Evolutionary conservation across 1,139 yeast genomes (phyloP), one percentile per base, ranked within the genome.

Genomic region (Arxiozyma slooffiae): DNA sequence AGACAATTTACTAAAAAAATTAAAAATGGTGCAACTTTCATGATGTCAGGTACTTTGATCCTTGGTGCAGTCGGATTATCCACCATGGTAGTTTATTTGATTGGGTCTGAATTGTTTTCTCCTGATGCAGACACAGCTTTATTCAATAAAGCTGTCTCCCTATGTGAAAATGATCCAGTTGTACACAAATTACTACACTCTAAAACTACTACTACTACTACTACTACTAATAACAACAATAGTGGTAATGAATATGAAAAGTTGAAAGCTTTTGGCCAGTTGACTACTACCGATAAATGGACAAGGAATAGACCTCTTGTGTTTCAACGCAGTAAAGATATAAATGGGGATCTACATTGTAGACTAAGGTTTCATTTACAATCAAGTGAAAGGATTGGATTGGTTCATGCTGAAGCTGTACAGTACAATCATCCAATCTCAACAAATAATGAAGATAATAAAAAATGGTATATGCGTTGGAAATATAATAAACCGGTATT

Each of bases 101-200:
- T 89, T 38, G 77, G 85, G 18, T 76, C 85, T 3, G 97, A 89
- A 64, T 70, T 89, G 41, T 79, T 88, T 57, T 77, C 90, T 51
- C 96, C 97, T 8, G 82, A 95, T 0, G 95, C 96, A 24, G 97
- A 89, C 63, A 90, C 95, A 1, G 84, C 84, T 57, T 80, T 95
- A 2, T 89, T 89, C 72, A 89, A 89, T 69, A 79, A 87, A 60
- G 95, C 95, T 1, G 89, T 89, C 36, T 77, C 80, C 38, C 70
- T 86, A 60, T 78, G 88, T 38, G 90, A 89, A 63, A 73, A 80
- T 54, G 86, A 84, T 63, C 77, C 76, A 47, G 70, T 67, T 38
- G 84, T 85, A 7, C 82, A 82, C 58, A 69, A 73, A 56, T 64
- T 81, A 38, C 71, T 90, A 48, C 77, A 78, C 8, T 74, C 82